Percentiles rank a stretch among this genome's conserved stretches.
Conservation (phyloP, 176 grass and related monocot species). For the Typha latifolia region DNA sequence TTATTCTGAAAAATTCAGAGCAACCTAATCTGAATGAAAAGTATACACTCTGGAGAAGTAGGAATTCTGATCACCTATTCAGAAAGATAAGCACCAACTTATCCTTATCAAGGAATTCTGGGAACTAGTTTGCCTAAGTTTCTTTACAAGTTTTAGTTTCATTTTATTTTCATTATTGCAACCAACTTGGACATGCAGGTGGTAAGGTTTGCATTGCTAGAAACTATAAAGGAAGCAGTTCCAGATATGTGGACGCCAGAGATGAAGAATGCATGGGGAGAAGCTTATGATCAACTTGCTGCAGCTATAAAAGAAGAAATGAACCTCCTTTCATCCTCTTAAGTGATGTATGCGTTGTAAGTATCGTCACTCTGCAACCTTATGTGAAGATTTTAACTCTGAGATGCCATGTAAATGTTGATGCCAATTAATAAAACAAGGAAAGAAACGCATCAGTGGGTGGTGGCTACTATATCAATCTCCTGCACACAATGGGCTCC, state of each 20-base stretch:
- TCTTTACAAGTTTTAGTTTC: neutral
- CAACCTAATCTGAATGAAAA: neutral
- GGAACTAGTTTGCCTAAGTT: neutral
- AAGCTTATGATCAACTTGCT: conserved; percentile 17
- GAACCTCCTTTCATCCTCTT: neutral
- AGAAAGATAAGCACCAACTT: too few species aligned
- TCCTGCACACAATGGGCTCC: too few species aligned
- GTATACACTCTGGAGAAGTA: too few species aligned
- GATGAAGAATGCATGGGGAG: conserved; percentile 17
- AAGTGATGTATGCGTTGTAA: too few species aligned
- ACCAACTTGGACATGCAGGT: neutral
- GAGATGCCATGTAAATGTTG: too few species aligned
- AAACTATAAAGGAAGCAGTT: conserved; percentile 22
- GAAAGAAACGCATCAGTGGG: too few species aligned
- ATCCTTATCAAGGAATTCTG: too few species aligned
- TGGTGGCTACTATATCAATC: too few species aligned
- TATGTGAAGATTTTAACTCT: too few species aligned
- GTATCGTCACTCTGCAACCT: too few species aligned
- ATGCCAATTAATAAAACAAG: too few species aligned
- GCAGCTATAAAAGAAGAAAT: conserved; percentile 23
- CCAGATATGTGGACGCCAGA: conserved; percentile 13
- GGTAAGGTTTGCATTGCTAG: conserved; percentile 15
- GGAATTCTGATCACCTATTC: too few species aligned
- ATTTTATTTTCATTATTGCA: neutral
- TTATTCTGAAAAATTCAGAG: neutral